Base-by-base conservation (phyloP, 768 basidiomycete genomes). In the Tephrocybe sp. region DNA sequence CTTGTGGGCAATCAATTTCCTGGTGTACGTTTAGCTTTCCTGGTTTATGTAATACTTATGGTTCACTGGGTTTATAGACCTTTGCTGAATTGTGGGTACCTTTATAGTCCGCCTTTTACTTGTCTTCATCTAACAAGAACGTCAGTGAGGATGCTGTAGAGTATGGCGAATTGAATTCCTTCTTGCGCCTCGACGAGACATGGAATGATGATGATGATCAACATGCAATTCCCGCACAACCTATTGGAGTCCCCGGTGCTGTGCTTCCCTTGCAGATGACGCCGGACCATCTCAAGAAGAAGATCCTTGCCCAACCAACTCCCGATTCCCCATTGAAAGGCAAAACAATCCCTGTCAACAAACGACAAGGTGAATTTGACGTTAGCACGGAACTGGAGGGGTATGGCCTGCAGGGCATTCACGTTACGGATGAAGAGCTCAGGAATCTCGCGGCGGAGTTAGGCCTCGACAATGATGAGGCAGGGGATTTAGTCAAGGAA, bases 121-220 rank as follows among this genome's bases (percentile, higher is more conserved):
- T 12, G 7, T 12, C 33, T 37, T 31, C 39, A 39, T 8, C 53
- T 45, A 27, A 40, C 42, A 45, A 22, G 16, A 44, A 12, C 36
- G 38, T 29, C 38, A 91, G 89, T 55, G 91, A 92, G 70, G 87
- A 88, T 58, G 89, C 91, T 7, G 91, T 91, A 25, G 91, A 93
- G 67, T 82, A 77, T 59, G 79, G 71, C 52, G 86, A 88, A 54
- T 80, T 92, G 19, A 80, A 83, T 24, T 67, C 58, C 1, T 92
- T 89, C 68, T 70, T 93, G 25, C 80, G 86, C 12, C 74, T 84
- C 18, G 84, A 86, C 6, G 91, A 93, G 57, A 68, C 70, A 12
- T 93, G 83, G 77, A 71, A 86, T 47, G 69, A 69, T 42, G 87
- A 88, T 31, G 83, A 81, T 51, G 81, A 83, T 42, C 71, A 71